Evolutionary conservation across 148 eudicot genomes (phyloP), one percentile per base, ranked within the genome.

Genomic region (Amaranthus cruentus): DNA sequence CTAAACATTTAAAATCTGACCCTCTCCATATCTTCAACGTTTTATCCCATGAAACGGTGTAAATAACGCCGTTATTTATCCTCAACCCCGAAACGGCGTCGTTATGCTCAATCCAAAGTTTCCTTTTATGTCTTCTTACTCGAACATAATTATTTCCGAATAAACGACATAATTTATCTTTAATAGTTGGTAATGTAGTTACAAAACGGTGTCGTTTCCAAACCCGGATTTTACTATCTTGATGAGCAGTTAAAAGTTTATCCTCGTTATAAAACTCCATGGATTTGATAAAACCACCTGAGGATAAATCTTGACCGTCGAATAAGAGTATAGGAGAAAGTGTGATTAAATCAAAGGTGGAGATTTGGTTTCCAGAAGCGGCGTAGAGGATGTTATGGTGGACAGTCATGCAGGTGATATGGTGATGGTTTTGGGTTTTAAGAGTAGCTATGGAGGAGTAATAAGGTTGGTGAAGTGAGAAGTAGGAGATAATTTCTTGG

Each of bases 41-140:
- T 67, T 79, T 76, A 47, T 84, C 87, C 87, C 87, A 84, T 1
- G 87, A 84, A 14, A 78, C 84, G 6, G 86, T 78, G 70, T 84
- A 84, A 4, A 84, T 62, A 3, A 84, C 43, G 2, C 80, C 80
- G 18, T 78, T 44, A 46, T 53, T 76, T 4, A 55, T 71, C 10
- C 74, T 70, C 12, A 84, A 47, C 13, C 78, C 87, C 4, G 87
- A 84, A 55, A 84, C 84, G 59, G 80, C 79, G 76, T 84, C 87
- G 72, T 73, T 62, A 49, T 84, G 87, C n/a, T 78, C 51, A 0
- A 84, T 81, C 87, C 87, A 84, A 3, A 84, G 73, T 47, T 51
- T 77, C 52, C 50, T 49, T 56, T 78, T 81, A 62, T 81, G 71
- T 5, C 84, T 69, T 14, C 87, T 66, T 3, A 84, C 82, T 4